Evolutionary conservation across 2,329 filamentous ascomycete genomes (phyloP).

Genomic region (Diaporthe amygdali): DNA sequence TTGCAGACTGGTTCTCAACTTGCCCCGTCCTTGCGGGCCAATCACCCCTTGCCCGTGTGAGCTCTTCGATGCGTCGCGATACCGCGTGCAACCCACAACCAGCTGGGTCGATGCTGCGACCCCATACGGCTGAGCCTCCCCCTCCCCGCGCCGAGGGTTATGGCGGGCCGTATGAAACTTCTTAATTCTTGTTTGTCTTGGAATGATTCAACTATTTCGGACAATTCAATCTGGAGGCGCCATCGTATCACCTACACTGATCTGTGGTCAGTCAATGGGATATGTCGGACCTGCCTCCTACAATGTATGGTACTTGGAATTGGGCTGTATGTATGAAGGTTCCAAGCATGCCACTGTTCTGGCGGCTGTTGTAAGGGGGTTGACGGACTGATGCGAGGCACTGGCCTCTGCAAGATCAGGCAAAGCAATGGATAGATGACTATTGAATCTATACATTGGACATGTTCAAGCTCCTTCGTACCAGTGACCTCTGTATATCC

Average conservation of each 20-base stretch:
- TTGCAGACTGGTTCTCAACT: slow-evolving; percentile 24
- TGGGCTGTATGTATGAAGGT: neutral
- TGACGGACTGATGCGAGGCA: slow-evolving; percentile 25
- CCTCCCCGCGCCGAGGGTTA: slow-evolving; percentile 11
- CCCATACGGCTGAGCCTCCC: slow-evolving; percentile 41
- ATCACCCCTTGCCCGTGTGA: slow-evolving; percentile 42
- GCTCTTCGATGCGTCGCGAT: slow-evolving; percentile 44
- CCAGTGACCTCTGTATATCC: neutral
- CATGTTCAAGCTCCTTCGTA: slow-evolving; percentile 5
- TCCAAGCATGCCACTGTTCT: slow-evolving; percentile 37
- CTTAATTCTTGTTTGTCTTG: slow-evolving; percentile 38
- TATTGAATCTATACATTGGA: slow-evolving; percentile 56
- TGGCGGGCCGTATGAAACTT: slow-evolving; percentile 34
- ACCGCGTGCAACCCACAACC: slow-evolving; percentile 35
- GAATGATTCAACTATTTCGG: slow-evolving; percentile 29
- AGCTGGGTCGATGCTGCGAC: slow-evolving; percentile 61
- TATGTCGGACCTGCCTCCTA: slow-evolving; percentile 12
- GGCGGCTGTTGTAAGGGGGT: slow-evolving; percentile 27
- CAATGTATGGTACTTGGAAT: slow-evolving; percentile 20
- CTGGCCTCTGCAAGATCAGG: slow-evolving; percentile 29
- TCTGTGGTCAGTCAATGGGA: slow-evolving; percentile 20
- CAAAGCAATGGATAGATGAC: slow-evolving; percentile 50
- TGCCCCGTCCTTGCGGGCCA: neutral
- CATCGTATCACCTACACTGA: neutral
- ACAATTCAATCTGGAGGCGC: slow-evolving; percentile 23